Conservation (phyloP, 345 rosid genomes). For the Rhizophora apiculata region DNA sequence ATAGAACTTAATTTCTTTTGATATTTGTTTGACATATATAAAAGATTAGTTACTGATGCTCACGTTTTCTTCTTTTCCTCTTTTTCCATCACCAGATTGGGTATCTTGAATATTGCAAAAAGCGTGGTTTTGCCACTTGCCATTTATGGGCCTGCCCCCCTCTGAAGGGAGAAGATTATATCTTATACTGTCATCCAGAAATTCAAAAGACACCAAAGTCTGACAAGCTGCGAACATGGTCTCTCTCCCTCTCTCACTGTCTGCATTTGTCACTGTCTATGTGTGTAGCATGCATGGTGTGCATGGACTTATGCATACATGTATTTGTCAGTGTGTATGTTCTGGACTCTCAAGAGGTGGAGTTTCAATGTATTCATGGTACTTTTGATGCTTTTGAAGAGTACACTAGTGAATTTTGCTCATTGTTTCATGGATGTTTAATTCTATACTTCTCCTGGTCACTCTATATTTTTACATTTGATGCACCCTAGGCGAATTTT, state of each 20-base stretch:
- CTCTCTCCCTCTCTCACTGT: constrained; percentile 13
- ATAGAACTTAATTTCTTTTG: neutral
- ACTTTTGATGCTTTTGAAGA: neutral
- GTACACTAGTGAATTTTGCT: too few species aligned
- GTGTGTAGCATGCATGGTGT: neutral
- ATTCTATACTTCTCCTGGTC: neutral
- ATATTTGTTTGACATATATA: neutral
- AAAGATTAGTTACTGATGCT: neutral
- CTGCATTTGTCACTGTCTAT: neutral
- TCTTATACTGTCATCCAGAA: constrained; percentile 31
- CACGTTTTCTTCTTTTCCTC: neutral
- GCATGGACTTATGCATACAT: neutral
- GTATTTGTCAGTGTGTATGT: neutral
- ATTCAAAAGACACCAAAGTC: constrained; percentile 33
- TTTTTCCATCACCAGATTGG: constrained; percentile 22
- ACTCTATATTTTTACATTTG: neutral
- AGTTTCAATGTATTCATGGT: neutral
- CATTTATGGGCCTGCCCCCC: constrained; percentile 38
- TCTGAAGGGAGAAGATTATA: constrained; percentile 34
- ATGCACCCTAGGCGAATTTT: neutral
- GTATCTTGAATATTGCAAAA: constrained; percentile 33
- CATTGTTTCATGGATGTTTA: neutral
- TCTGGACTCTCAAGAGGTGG: neutral
- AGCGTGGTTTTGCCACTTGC: constrained; percentile 29
- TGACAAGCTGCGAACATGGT: constrained; percentile 32